These are phyloP conservation scores for Crithidia expoeki DNA, from an alignment of 208 protist species.

Conservation along the genomic window DNA sequence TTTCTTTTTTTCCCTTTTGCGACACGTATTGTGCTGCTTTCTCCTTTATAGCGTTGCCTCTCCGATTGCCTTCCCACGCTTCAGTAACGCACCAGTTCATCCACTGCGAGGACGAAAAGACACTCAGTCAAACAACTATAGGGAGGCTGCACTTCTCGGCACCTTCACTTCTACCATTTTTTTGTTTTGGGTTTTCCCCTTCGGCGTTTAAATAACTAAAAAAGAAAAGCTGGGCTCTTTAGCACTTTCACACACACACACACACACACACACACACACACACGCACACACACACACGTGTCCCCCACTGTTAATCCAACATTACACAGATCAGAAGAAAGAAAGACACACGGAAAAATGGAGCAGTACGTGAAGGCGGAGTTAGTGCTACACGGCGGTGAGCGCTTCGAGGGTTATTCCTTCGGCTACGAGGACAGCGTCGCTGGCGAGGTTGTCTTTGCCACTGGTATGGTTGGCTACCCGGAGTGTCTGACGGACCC, in stretches of 20 bases:
- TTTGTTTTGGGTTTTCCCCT: constrained; percentile 2
- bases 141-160: background rate
- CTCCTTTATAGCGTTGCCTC: background rate
- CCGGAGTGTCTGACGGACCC: constrained; percentile 96
- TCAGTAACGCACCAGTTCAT: background rate
- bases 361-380: constrained; percentile 53
- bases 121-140: background rate
- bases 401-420: constrained; percentile 91
- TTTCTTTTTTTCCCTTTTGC: constrained; percentile 5
- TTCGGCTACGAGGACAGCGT: constrained; percentile 96
- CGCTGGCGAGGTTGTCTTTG: constrained; percentile 92
- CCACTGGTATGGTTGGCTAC: constrained; percentile 96
- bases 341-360: constrained; percentile 23
- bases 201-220: background rate
- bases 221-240: background rate
- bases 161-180: background rate
- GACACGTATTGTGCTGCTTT: too few relatives aligned
- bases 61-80: background rate
- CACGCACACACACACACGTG: constrained; percentile 1
- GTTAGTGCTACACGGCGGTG: constrained; percentile 95
- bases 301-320: background rate
- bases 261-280: constrained; percentile 8
- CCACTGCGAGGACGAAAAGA: background rate
- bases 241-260: background rate
- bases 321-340: background rate